Conservation (phyloP, 371 early-diverging fungal genomes). For the Apophysomyces elegans region DNA sequence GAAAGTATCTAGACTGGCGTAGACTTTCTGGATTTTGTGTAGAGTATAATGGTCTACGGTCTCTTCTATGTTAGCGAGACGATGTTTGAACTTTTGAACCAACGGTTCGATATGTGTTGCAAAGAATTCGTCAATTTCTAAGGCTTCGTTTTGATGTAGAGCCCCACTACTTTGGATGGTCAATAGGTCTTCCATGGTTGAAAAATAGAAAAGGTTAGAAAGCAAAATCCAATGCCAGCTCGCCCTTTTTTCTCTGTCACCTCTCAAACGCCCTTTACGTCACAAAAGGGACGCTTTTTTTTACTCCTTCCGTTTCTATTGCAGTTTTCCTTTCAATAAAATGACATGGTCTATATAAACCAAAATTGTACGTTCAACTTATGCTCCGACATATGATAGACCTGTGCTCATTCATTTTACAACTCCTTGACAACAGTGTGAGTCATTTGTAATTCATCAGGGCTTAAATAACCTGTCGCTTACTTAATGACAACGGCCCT, state of each 20-base stretch:
- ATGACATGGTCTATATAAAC: too few species aligned
- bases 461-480: too few species aligned
- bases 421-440: too few species aligned
- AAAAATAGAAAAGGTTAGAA: not conserved
- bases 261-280: slow-evolving; percentile 1
- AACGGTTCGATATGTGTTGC: slow-evolving; percentile 44
- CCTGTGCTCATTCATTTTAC: too few species aligned
- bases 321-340: too few species aligned
- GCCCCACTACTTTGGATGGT: slow-evolving; percentile 32
- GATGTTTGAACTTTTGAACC: slow-evolving; percentile 46
- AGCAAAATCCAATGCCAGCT: not conserved
- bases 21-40: slow-evolving; percentile 39
- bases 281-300: not conserved
- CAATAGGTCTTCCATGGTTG: slow-evolving; percentile 45
- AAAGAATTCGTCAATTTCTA: slow-evolving; percentile 50
- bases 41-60: slow-evolving; percentile 25
- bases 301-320: not conserved
- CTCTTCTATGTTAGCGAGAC: slow-evolving; percentile 41
- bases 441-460: too few species aligned
- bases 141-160: slow-evolving; percentile 30
- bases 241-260: not conserved
- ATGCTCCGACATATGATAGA: too few species aligned
- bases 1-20: slow-evolving; percentile 32
- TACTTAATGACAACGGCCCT: too few species aligned
- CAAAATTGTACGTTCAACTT: too few species aligned